Evolutionary conservation across 805 yeast genomes (phyloP), one percentile per base, ranked within the genome.

Genomic region (Metschnikowia kunwiensis): DNA sequence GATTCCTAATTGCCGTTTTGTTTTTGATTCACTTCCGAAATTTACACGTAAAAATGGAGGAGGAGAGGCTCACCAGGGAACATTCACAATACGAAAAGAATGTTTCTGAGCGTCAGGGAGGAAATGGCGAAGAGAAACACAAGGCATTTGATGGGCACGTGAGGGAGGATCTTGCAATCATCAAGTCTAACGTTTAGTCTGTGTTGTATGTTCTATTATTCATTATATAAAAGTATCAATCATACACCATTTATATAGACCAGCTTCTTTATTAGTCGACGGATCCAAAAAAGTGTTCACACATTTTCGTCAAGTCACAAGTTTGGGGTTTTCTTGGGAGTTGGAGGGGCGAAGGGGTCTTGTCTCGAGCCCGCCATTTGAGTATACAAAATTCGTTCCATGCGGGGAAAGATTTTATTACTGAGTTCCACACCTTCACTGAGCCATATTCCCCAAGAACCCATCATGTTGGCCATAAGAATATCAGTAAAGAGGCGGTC

Each of bases 391-490:
- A 43, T 42, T 34, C 86, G 61, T 51, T 82, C 89, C 9, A 76
- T 33, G 9, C 63, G 61, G 19, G 82, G 79, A 27, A 80, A 70
- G 10, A 70, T 28, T 37, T 74, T 71, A 17, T 68, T 58, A 2
- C 83, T 73, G 28, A 65, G 58, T 38, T 63, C 65, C 4, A 88
- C 95, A 4, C 97, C 97, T 16, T 79, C 79, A 34, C 74, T 66
- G 1, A 93, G 54, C 96, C 97, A 93, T 3, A 87, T 70, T 0
- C 91, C 85, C 60, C 78, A 76, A 0, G 93, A 69, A 0, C 95
- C 95, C 95, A 91, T 87, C 70, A 80, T 69, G 51, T 93, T 91
- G 13, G 97, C 96, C 95, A 93, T 85, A 34, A 89, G 62, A 36
- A 93, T 75, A 58, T 93, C 98, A 0, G 98, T 93, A 61, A 88